These are phyloP conservation scores for Vachellia pachyceras DNA, from an alignment of 306 rosid genomes.

Conservation along the genomic window DNA sequence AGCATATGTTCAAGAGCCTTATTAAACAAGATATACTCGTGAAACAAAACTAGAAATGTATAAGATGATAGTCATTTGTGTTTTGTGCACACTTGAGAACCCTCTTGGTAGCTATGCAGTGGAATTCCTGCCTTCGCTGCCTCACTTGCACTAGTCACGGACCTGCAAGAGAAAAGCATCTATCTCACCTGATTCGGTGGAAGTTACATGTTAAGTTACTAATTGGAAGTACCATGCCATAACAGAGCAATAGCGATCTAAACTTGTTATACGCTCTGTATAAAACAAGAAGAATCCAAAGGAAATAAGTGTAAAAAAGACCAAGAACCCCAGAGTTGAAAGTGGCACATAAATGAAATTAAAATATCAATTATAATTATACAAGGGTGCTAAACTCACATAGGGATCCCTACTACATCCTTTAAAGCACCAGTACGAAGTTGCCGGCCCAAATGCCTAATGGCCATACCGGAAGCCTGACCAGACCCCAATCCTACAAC, in stretches of 20 bases:
- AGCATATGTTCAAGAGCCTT: constrained; percentile 32
- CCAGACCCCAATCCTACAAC: constrained; percentile 87
- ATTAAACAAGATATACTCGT: constrained; percentile 39
- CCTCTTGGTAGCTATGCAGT: constrained; percentile 48
- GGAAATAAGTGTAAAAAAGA: constrained; percentile 1
- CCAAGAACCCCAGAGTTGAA: not conserved
- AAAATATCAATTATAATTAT: not conserved
- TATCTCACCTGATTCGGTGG: constrained; percentile 16
- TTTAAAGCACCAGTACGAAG: constrained; percentile 76
- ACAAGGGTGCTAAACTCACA: constrained; percentile 56
- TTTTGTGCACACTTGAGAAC: constrained; percentile 58
- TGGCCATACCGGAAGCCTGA: constrained; percentile 81
- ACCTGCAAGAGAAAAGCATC: constrained; percentile 50
- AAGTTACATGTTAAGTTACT: not conserved
- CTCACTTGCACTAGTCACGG: constrained; percentile 61
- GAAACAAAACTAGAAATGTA: constrained; percentile 37
- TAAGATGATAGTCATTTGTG: constrained; percentile 33
- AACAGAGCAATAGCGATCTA: constrained; percentile 12
- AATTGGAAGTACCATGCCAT: constrained; percentile 15
- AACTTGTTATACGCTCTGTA: not conserved
- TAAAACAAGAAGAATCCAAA: not conserved
- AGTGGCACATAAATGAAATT: not conserved
- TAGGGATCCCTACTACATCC: constrained; percentile 83
- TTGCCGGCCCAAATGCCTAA: constrained; percentile 83
- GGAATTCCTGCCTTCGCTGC: constrained; percentile 71